Base-by-base conservation (phyloP, 192 early-diverging fungal genomes). In the Funneliformis mosseae region DNA sequence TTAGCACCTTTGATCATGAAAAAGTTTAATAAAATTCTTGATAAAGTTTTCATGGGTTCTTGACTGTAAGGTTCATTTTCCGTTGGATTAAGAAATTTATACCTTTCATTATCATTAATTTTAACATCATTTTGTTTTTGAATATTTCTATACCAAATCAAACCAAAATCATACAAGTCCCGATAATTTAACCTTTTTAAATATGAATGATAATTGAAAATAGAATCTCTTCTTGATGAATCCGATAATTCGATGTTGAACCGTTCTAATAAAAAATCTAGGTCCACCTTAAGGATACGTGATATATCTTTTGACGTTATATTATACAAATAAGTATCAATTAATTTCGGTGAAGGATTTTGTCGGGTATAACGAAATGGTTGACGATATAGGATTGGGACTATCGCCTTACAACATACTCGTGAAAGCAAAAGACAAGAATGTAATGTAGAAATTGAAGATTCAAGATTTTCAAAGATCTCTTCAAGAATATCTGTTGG, bases 121-220 rank as follows among this genome's bases (percentile, higher is more conserved):
- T 18, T 41, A n/a, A 38, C 2, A 33, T 66, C 10, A 33, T 70
- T 10, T 21, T 8, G 7, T 43, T n/a, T 43, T 43, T 43, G 41
- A 16, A 21, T 55, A 43, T 9, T 5, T 6, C 7, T 42, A 21
- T n/a, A 70, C 68, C 68, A 70, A 43, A n/a, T 42, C 8, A 42
- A 10, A 42, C 38, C 12, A 42, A 70, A 70, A 70, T 70, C 68
- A 70, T 70, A 70, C 23, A 70, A 25, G 43, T 70, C 68, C 10
- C 68, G 68, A 70, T 39, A 70, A 70, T 70, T 70, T 43, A 70
- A n/a, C 4, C 41, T 70, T 70, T 45, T 70, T 43, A 70, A 43
- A 42, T 43, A 33, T 45, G 68, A 70, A 43, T 33, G 68, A 70
- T 70, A 70, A 70, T 70, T 70, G 42, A 70, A 70, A n/a, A 70